These are phyloP conservation scores for Kurtzmaniella quercitrusa DNA, from an alignment of 1,139 yeast species.

Conservation along the genomic window DNA sequence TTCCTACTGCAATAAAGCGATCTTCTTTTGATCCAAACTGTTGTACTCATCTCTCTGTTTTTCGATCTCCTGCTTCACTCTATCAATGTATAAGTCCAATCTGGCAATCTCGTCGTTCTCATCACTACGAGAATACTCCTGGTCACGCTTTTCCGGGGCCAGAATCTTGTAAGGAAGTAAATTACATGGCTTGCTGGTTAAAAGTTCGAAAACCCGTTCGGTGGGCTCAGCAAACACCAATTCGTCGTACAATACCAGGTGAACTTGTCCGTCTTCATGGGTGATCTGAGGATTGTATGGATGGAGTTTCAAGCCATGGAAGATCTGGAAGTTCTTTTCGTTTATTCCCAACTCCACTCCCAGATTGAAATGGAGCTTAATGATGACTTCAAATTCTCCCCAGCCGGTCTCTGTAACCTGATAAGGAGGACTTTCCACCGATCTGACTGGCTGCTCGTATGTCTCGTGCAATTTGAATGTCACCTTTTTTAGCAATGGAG, in stretches of 20 bases:
- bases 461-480: slow-evolving; percentile 95
- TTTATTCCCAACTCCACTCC: slow-evolving; percentile 63
- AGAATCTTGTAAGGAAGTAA: slow-evolving; percentile 59
- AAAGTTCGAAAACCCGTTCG: slow-evolving; percentile 72
- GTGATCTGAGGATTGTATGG: slow-evolving; percentile 64
- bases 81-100: slow-evolving; percentile 59
- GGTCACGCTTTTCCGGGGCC: slow-evolving; percentile 38
- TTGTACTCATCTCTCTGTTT: slow-evolving; percentile 47
- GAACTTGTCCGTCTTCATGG: slow-evolving; percentile 44
- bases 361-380: slow-evolving; percentile 78
- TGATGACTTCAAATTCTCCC: slow-evolving; percentile 96
- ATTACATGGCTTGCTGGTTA: slow-evolving; percentile 75
- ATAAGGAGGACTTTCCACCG: slow-evolving; percentile 86
- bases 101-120: slow-evolving; percentile 81
- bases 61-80: slow-evolving; percentile 57
- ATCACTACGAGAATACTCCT: slow-evolving; percentile 39
- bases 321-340: slow-evolving; percentile 82
- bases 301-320: slow-evolving; percentile 87
- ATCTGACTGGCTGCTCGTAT: slow-evolving; percentile 76
- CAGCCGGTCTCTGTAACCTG: slow-evolving; percentile 97
- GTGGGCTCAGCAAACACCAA: slow-evolving; percentile 95
- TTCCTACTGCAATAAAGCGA: slow-evolving; percentile 35
- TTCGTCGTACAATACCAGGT: slow-evolving; percentile 81
- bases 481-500: slow-evolving; percentile 82
- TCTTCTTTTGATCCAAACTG: slow-evolving; percentile 46